Base-by-base conservation (phyloP, 306 rosid genomes). In the Datisca glomerata region DNA sequence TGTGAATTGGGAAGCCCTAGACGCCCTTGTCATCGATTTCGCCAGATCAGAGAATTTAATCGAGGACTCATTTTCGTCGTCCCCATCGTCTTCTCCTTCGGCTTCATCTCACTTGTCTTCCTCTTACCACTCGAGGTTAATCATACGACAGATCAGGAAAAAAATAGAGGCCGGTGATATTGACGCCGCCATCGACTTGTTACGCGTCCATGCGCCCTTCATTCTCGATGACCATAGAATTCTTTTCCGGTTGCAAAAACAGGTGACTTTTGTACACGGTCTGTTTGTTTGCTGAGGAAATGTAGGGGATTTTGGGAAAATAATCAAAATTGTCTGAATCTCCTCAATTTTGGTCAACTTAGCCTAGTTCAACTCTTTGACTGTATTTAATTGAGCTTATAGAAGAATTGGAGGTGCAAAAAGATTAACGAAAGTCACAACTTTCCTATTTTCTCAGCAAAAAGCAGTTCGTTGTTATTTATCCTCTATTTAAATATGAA, bases 1-100 rank as follows among this genome's bases (percentile, higher is more conserved):
- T 6, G 75, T 91, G 43, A 91, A 80, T 58, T 91, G 98, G 98
- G 96, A 91, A 65, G 66, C 96, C 8, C 94, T 91, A 2, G 98
- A 91, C 55, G 46, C 81, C 22, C 69, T 91, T 7, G 49, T 91
- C 1, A 71, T 84, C 71, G 96, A 84, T 43, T 91, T 91, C 56
- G 96, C 92, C 16, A 84, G 79, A 71, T 80, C 91, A 20, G 98
- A 91, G 71, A 84, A 84, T 64, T 76, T 91, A 36, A 51, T 91
- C 49, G 96, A 80, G 24, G 71, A 75, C 48, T 61, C 72, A 11
- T 40, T 28, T 17, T 18, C 47, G 5, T 44, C 65, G 21, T 42
- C 75, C 5, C 22, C 75, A 8, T 19, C 71, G 4, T 54, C 78
- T 19, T 41, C 73, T 1, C 57, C 33, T 2, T 65, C 87, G 9